Evolutionary conservation across 352 stramenopile species (phyloP), one percentile per base, ranked within the genome.

Genomic region (Phytophthora constricta): DNA sequence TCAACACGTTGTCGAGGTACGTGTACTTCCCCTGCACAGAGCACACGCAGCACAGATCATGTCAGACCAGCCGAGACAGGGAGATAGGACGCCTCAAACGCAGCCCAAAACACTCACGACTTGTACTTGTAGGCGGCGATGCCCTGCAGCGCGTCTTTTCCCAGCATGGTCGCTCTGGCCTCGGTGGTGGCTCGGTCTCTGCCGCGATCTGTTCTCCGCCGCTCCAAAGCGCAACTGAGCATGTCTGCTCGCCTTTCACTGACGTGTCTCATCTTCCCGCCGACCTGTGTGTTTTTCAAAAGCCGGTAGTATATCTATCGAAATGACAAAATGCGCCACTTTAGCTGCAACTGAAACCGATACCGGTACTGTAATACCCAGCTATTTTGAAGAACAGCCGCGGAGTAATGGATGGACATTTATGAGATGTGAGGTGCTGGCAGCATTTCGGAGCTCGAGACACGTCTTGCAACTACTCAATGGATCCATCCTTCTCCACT

Each of bases 51-150:
- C n/a, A n/a, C n/a, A n/a, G n/a, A n/a, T n/a, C 23, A 45, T 9
- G 22, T 22, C 27, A 41, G 19, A 31, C 27, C 11, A 13, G 31
- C 31, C 13, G 13, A 11, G 7, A 11, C 34, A 19, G 11, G 31
- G 19, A 17, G 11, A 23, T n/a, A n/a, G n/a, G n/a, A n/a, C n/a
- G n/a, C n/a, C n/a, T n/a, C n/a, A n/a, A n/a, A n/a, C n/a, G n/a
- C n/a, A n/a, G n/a, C n/a, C n/a, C n/a, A n/a, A n/a, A n/a, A n/a
- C 9, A 90, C 85, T 72, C 66, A 95, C 87, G 87, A 58, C 81
- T 95, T 93, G 81, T 95, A 95, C 70, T 94, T 93, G 82, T 95
- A 95, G 33, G 80, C 58, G 52, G 87, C 87, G 62, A 95, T 95
- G 70, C 87, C 87, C 53, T 93, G 78, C 25, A 95, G 84, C 64